Evolutionary conservation across 1,139 yeast species (phyloP).

Genomic region (Hyphopichia pseudoburtonii): DNA sequence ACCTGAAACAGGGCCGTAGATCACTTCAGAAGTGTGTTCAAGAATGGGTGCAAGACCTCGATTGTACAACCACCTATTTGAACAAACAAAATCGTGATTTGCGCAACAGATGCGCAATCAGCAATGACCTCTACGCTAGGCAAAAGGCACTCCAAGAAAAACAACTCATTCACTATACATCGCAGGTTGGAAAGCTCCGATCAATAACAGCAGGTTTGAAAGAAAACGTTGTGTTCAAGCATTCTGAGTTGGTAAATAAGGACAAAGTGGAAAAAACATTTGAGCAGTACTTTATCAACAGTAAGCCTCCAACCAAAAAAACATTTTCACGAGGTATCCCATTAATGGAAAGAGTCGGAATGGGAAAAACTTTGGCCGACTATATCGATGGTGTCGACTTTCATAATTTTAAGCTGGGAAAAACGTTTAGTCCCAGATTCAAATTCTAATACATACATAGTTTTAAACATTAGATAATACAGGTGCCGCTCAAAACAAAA

Average conservation of each 20-base stretch:
- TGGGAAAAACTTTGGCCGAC: slow-evolving; percentile 35
- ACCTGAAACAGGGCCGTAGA: too few species aligned
- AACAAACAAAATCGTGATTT: not conserved
- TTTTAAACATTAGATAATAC: not conserved
- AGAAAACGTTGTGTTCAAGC: slow-evolving; percentile 26
- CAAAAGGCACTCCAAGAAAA: slow-evolving; percentile 21
- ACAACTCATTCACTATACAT: slow-evolving; percentile 26
- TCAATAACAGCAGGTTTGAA: slow-evolving; percentile 16
- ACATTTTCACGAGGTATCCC: slow-evolving; percentile 22
- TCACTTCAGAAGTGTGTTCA: too few species aligned
- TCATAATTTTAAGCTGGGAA: slow-evolving; percentile 30
- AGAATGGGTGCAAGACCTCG: slow-evolving; percentile 23
- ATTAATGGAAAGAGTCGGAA: slow-evolving; percentile 25
- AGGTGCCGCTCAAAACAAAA: too few species aligned
- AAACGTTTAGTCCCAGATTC: slow-evolving; percentile 16
- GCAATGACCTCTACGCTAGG: slow-evolving; percentile 10
- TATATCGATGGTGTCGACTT: slow-evolving; percentile 23
- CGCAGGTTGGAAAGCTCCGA: slow-evolving; percentile 15
- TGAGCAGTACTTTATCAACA: slow-evolving; percentile 5
- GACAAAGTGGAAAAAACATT: slow-evolving; percentile 7
- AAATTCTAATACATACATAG: not conserved
- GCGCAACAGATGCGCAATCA: not conserved
- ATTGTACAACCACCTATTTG: not conserved
- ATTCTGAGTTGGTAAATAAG: slow-evolving; percentile 33
- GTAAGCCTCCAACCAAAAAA: slow-evolving; percentile 4